Conservation (phyloP, 177 flowering plant species). For the Vitis hybrid region DNA sequence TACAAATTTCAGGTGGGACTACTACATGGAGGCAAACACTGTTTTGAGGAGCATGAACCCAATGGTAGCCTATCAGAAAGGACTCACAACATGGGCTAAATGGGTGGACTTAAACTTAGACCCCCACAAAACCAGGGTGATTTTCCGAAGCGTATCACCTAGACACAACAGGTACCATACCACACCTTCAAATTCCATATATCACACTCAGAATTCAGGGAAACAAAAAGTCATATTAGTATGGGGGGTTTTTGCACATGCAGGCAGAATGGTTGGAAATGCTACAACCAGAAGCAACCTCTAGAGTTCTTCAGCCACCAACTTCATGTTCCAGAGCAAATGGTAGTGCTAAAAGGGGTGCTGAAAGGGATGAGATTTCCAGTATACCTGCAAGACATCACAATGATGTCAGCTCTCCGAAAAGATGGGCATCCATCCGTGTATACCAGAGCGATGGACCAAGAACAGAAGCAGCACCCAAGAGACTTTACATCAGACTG, state of each 20-base stretch:
- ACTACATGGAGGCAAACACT: conserved; percentile 57
- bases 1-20: conserved; percentile 65
- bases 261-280: conserved; percentile 82
- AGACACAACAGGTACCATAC: conserved; percentile 64
- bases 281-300: conserved; percentile 73
- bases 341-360: conserved; percentile 51
- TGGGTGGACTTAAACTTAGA: conserved; percentile 81
- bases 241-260: no score
- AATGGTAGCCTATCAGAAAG: conserved; percentile 80
- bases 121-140: conserved; percentile 55
- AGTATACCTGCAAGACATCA: conserved; percentile 72
- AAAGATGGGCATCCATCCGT: conserved; percentile 89
- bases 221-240: no score
- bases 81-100: conserved; percentile 82
- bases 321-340: conserved; percentile 50
- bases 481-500: conserved; percentile 55
- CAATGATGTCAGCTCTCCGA: conserved; percentile 62
- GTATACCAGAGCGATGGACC: conserved; percentile 34
- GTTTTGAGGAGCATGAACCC: conserved; percentile 55
- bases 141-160: conserved; percentile 85
- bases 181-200: no score
- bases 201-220: no score
- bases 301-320: conserved; percentile 37
- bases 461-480: conserved; percentile 37
- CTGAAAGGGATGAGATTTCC: conserved; percentile 73